Evolutionary conservation across 1,139 yeast genomes (phyloP), one percentile per base, ranked within the genome.

Genomic region (Hyphopichia wangnamkhiaoensis): DNA sequence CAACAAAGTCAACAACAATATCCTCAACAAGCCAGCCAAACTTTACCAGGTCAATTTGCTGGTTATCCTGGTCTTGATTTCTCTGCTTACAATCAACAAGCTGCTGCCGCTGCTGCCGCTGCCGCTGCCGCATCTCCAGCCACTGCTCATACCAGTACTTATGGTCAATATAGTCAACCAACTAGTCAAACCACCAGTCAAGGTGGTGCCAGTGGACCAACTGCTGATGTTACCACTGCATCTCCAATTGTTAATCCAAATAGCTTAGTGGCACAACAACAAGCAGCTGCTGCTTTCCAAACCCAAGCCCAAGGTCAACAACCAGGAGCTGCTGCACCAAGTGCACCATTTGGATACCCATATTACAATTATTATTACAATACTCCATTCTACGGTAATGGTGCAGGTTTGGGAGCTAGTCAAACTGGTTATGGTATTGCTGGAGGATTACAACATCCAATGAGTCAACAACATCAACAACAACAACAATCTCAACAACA

Each of bases 51-150:
- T 37, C 76, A 68, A 54, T 72, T 63, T 51, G 74, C 64, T 34
- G 74, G 66, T 33, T 71, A 67, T 58, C 76, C 77, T 33, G 74
- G 71, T 24, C 54, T 68, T 40, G 77, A 71, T 52, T 71, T 69
- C 58, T 59, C 66, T 35, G 68, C 67, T 56, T 63, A 58, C 47
- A 69, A 59, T 44, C 73, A 65, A 50, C 60, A 55, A 42, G 59
- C 59, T 44, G 58, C 59, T 27, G 63, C 53, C 12, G 46, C 58
- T 38, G 56, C 66, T 24, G 53, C 69, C 14, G 68, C 69, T 31
- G 71, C 73, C 27, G 66, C 68, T 32, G 71, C 72, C 26, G 68
- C 33, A 40, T 57, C 61, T 37, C 68, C 64, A 44, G 61, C 65
- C 26, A 56, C 59, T 42, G 47, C 58, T 41, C 37, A 41, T 19